These are phyloP conservation scores for Ambrosiella xylebori DNA, from an alignment of 2,329 filamentous ascomycete species.

Conservation along the genomic window DNA sequence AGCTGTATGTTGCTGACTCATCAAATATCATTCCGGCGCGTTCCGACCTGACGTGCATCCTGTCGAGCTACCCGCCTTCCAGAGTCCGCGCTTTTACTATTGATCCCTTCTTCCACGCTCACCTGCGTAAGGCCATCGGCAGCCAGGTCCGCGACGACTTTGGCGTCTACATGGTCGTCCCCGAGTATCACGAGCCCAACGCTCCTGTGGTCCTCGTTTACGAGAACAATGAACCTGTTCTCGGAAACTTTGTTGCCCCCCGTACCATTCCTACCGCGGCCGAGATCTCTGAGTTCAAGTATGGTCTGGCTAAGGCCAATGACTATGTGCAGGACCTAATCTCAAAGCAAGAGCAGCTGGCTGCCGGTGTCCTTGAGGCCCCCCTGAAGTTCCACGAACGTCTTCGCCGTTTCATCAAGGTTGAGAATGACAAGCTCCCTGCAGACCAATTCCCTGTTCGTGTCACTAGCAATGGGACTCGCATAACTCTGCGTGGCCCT, in stretches of 20 bases:
- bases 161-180: conserved; percentile 58
- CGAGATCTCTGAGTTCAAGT: conserved; percentile 42
- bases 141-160: conserved; percentile 47
- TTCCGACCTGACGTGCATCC: conserved; percentile 55
- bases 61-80: conserved; percentile 56
- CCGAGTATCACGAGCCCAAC: conserved; percentile 40
- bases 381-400: conserved; percentile 40
- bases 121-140: conserved; percentile 47
- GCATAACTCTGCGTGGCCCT: conserved; percentile 62
- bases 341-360: conserved; percentile 39
- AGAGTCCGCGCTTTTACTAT: conserved; percentile 50
- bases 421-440: conserved; percentile 39
- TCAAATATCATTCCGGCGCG: conserved; percentile 67
- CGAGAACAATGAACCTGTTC: conserved; percentile 41
- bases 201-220: conserved; percentile 56
- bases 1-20: conserved; percentile 71
- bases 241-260: conserved; percentile 35
- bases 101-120: conserved; percentile 64
- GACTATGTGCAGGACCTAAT: conserved; percentile 41
- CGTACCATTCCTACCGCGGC: conserved; percentile 21
- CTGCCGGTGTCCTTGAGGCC: conserved; percentile 35
- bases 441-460: conserved; percentile 42
- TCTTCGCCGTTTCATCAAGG: conserved; percentile 45
- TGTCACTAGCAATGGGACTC: conserved; percentile 40
- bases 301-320: conserved; percentile 37